These are phyloP conservation scores for Aspergillus sparsus DNA, from an alignment of 495 filamentous ascomycete species.

Conservation along the genomic window DNA sequence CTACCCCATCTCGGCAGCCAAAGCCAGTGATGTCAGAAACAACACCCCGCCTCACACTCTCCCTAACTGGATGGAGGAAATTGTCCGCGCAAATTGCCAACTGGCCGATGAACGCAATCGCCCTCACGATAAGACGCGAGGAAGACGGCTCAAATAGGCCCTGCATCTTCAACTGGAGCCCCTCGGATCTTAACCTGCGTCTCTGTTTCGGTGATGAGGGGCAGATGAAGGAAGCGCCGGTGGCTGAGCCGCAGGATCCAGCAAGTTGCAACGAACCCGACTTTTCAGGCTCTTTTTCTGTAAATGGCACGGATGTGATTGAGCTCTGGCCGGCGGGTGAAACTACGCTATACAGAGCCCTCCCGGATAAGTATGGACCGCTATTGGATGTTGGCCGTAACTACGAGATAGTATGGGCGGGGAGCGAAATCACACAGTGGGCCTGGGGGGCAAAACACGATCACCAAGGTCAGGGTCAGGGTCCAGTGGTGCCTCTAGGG, in stretches of 20 bases:
- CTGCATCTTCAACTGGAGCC: constrained; percentile 1
- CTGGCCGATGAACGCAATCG: constrained; percentile 2
- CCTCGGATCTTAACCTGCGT: constrained; percentile 1
- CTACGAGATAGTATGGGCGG: background rate
- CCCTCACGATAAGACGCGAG: constrained; percentile 5
- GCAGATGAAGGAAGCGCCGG: constrained; percentile 4
- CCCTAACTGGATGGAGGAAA: constrained; percentile 2
- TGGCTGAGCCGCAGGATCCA: constrained; percentile 4
- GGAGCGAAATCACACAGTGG: constrained; percentile 6
- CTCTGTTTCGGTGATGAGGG: background rate
- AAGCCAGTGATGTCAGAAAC: background rate
- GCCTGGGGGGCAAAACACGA: background rate
- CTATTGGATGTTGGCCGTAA: background rate
- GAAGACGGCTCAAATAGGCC: constrained; percentile 5
- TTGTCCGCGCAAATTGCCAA: background rate
- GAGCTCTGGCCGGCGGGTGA: constrained; percentile 3
- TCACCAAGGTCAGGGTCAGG: constrained; percentile 2
- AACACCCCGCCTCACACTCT: constrained; percentile 3
- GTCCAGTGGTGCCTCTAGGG: constrained; percentile 3
- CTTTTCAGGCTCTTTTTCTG: background rate
- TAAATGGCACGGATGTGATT: background rate
- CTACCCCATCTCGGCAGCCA: constrained; percentile 1
- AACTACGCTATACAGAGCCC: background rate
- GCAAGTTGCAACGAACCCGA: background rate
- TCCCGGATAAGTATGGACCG: constrained; percentile 1